These are phyloP conservation scores for Syzygium jambos DNA, from an alignment of 345 rosid genomes.

Conservation along the genomic window DNA sequence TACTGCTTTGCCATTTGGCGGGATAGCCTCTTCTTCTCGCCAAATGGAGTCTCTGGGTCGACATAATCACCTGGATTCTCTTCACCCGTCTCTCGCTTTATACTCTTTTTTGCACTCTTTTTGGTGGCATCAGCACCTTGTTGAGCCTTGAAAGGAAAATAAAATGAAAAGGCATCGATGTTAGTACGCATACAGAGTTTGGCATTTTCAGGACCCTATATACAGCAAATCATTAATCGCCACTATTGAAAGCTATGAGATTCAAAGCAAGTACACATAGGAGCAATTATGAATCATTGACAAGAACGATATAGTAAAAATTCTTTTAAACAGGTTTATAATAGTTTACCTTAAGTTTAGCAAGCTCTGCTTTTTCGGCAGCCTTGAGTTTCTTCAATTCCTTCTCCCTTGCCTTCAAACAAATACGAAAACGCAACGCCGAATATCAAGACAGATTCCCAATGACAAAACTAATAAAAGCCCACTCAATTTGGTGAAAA, in stretches of 20 bases:
- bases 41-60: slow-evolving; percentile 69
- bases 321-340: background rate
- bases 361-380: background rate
- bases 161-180: background rate
- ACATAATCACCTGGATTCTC: slow-evolving; percentile 67
- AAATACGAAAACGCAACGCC: background rate
- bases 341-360: background rate
- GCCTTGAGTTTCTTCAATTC: background rate
- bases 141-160: slow-evolving; percentile 29
- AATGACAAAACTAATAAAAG: background rate
- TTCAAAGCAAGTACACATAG: background rate
- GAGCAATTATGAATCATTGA: background rate
- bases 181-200: background rate
- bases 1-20: slow-evolving; percentile 83
- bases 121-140: slow-evolving; percentile 29
- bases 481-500: background rate
- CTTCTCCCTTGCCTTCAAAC: background rate
- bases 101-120: slow-evolving; percentile 60
- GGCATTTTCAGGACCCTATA: background rate
- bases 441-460: background rate
- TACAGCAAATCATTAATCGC: background rate
- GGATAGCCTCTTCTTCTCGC: slow-evolving; percentile 76
- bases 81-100: slow-evolving; percentile 42
- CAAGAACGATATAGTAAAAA: background rate
- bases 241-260: background rate